These are phyloP conservation scores for Apiospora kogelbergensis DNA, from an alignment of 2,329 filamentous ascomycete genomes.

Conservation along the genomic window DNA sequence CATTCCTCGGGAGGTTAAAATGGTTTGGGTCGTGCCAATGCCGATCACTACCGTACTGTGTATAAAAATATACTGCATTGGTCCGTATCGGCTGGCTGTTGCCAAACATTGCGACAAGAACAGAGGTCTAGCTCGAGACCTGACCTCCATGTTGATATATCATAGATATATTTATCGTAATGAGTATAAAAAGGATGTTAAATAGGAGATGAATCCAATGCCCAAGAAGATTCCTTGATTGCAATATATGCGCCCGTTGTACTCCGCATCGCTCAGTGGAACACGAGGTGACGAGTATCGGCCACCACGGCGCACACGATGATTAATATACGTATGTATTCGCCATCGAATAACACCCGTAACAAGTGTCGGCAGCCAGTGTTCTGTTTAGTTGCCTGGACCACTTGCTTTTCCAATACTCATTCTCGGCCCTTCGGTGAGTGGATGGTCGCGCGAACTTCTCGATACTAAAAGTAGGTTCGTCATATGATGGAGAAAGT, in stretches of 20 bases:
- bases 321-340: not conserved
- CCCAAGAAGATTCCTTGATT: not conserved
- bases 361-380: not conserved
- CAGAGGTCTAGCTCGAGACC: not conserved
- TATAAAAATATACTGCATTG: conserved; percentile 1
- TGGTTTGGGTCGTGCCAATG: not conserved
- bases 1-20: not conserved
- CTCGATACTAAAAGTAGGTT: not conserved
- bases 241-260: not conserved
- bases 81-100: not conserved
- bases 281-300: not conserved
- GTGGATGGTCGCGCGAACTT: not conserved
- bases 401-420: not conserved
- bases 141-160: not conserved
- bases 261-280: not conserved
- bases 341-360: not conserved
- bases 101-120: not conserved
- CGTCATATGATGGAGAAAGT: not conserved
- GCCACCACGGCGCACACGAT: not conserved
- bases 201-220: too few species aligned
- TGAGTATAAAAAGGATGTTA: not conserved
- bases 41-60: not conserved
- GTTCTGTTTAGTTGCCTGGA: not conserved
- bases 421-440: not conserved
- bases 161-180: not conserved